Conservation (phyloP, 352 stramenopile genomes). For the Phytophthora fragariaefolia region DNA sequence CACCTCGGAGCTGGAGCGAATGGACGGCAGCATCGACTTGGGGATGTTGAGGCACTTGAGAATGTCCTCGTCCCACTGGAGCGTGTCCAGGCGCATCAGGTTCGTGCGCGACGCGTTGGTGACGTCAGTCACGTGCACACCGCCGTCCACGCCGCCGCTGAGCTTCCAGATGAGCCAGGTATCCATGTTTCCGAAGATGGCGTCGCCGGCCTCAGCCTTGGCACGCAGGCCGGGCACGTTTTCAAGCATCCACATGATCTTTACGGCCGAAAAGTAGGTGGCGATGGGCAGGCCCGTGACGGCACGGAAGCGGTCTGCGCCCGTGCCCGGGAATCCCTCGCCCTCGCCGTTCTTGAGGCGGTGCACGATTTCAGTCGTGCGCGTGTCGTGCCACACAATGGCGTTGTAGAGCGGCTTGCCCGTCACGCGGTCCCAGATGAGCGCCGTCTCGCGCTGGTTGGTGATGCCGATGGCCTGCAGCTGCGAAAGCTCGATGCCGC, state of each 20-base stretch:
- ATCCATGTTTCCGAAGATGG: constrained; percentile 98
- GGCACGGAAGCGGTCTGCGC: constrained; percentile 70
- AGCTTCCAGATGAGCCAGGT: constrained; percentile 97
- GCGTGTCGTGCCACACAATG: constrained; percentile 99
- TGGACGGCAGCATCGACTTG: constrained; percentile 89
- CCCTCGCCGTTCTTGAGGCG: constrained; percentile 72
- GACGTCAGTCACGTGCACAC: constrained; percentile 96
- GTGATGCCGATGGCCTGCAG: constrained; percentile 97
- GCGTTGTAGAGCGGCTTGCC: constrained; percentile 98
- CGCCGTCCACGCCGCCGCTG: constrained; percentile 80
- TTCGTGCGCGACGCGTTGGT: constrained; percentile 98
- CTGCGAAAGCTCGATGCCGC: constrained; percentile 67
- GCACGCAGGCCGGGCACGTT: constrained; percentile 90
- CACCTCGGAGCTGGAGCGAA: constrained; percentile 91
- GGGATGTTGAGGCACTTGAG: constrained; percentile 89
- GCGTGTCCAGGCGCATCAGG: constrained; percentile 93
- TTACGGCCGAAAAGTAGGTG: constrained; percentile 98
- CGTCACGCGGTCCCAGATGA: constrained; percentile 97
- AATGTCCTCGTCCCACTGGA: constrained; percentile 93
- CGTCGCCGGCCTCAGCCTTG: constrained; percentile 87
- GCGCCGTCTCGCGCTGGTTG: constrained; percentile 98
- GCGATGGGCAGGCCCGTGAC: constrained; percentile 96
- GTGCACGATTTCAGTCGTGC: constrained; percentile 93
- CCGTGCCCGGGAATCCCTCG: constrained; percentile 57
- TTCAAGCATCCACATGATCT: constrained; percentile 98